Evolutionary conservation across 345 rosid genomes (phyloP).

Genomic region (Syzygium oleosum): DNA sequence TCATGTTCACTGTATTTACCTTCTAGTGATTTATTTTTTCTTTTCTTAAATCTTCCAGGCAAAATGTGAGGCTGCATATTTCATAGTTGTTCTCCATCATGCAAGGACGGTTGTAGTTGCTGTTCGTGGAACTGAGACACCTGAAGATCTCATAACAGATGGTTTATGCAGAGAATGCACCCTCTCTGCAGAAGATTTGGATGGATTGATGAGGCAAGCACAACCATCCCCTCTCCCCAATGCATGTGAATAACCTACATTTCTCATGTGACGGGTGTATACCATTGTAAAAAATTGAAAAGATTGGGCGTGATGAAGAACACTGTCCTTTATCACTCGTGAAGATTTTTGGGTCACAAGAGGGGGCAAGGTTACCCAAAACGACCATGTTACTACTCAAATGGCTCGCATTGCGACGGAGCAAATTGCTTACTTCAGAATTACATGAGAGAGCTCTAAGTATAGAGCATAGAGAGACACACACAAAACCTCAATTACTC

Average conservation of each 20-base stretch:
- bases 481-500: neutral
- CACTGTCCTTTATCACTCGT: neutral
- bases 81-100: slow-evolving; percentile 73
- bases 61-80: slow-evolving; percentile 85
- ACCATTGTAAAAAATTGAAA: neutral
- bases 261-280: neutral
- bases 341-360: neutral
- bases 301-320: neutral
- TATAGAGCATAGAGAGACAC: neutral
- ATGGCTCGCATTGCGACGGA: neutral
- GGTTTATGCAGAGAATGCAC: slow-evolving; percentile 71
- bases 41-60: slow-evolving; percentile 28
- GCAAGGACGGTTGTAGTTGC: slow-evolving; percentile 62
- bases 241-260: neutral
- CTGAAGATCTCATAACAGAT: slow-evolving; percentile 94
- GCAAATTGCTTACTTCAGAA: neutral
- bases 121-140: slow-evolving; percentile 91
- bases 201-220: slow-evolving; percentile 62
- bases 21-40: neutral
- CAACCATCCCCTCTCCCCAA: slow-evolving; percentile 2
- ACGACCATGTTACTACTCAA: neutral
- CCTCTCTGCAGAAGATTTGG: slow-evolving; percentile 60
- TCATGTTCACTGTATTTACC: neutral
- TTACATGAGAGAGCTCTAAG: neutral
- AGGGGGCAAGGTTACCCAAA: neutral